Evolutionary conservation across 176 grass and related monocot species (phyloP).

Genomic region (Metroxylon sagu): DNA sequence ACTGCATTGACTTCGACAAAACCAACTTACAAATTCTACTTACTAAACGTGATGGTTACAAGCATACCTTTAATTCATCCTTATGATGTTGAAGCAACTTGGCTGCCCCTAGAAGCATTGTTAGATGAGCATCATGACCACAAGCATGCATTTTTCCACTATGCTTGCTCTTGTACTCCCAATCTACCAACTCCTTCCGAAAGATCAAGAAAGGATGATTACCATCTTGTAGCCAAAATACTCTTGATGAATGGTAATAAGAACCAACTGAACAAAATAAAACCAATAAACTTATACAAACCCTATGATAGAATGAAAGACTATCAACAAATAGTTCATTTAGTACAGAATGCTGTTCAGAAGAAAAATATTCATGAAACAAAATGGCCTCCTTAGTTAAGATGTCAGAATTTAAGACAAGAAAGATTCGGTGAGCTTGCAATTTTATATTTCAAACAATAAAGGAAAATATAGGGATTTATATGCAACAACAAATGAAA

Average conservation of each 20-base stretch:
- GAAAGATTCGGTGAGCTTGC: too few relatives aligned
- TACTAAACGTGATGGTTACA: too few relatives aligned
- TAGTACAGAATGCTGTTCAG: too few relatives aligned
- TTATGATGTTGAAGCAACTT: conserved; percentile 45
- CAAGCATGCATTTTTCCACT: conserved; percentile 89
- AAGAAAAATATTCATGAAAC: too few relatives aligned
- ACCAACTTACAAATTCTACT: too few relatives aligned
- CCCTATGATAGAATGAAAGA: not conserved
- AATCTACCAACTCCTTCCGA: conserved; percentile 60
- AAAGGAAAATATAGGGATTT: too few relatives aligned
- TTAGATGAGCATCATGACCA: conserved; percentile 71
- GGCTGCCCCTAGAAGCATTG: conserved; percentile 71
- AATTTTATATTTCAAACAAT: too few relatives aligned
- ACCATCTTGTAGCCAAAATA: not conserved
- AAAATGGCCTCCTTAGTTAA: too few relatives aligned
- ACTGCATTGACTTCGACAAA: too few relatives aligned
- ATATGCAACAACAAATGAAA: too few relatives aligned
- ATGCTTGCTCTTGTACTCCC: conserved; percentile 71
- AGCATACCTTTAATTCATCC: conserved; percentile 37
- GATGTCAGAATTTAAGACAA: too few relatives aligned
- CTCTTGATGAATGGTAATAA: not conserved
- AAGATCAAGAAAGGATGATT: not conserved
- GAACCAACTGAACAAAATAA: not conserved
- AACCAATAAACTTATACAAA: not conserved
- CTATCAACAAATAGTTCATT: too few relatives aligned